These are phyloP conservation scores for Ganoderma leucocontextum DNA, from an alignment of 1,284 basidiomycete genomes.

Conservation along the genomic window DNA sequence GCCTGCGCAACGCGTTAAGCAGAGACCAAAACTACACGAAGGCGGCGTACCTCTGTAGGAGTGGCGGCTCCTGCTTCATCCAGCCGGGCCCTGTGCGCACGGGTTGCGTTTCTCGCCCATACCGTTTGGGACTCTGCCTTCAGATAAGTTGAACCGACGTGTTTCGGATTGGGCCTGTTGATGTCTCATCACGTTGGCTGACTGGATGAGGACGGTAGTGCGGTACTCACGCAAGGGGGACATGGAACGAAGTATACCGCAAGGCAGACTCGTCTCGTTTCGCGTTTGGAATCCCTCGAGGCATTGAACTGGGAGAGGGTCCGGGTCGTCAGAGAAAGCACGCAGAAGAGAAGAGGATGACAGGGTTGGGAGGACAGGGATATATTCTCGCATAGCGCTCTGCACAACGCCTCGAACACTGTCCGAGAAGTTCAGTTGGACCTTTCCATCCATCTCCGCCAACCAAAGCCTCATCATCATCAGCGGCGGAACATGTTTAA, in stretches of 20 bases:
- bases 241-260: conserved; percentile 81
- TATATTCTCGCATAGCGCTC: conserved; percentile 17
- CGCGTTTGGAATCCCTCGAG: conserved; percentile 79
- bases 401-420: conserved; percentile 9
- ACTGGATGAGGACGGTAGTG: background rate
- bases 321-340: background rate
- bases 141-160: conserved; percentile 75
- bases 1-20: conserved; percentile 35
- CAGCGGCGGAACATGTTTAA: background rate
- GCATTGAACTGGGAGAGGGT: conserved; percentile 57
- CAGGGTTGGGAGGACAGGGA: background rate
- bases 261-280: conserved; percentile 82
- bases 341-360: background rate
- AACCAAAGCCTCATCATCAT: too few relatives aligned
- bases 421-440: background rate
- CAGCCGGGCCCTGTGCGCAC: conserved; percentile 33
- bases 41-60: conserved; percentile 53
- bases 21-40: conserved; percentile 25
- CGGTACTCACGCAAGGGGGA: conserved; percentile 71
- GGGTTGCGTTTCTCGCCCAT: conserved; percentile 73
- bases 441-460: background rate
- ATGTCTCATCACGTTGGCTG: background rate
- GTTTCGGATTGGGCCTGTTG: conserved; percentile 75
- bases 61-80: conserved; percentile 37
- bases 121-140: conserved; percentile 74